Percentiles rank a stretch among this genome's conserved stretches.
phyloP scores from a whole-genome alignment of 495 filamentous ascomycete genomes.

The Penicillium manginii region DNA sequence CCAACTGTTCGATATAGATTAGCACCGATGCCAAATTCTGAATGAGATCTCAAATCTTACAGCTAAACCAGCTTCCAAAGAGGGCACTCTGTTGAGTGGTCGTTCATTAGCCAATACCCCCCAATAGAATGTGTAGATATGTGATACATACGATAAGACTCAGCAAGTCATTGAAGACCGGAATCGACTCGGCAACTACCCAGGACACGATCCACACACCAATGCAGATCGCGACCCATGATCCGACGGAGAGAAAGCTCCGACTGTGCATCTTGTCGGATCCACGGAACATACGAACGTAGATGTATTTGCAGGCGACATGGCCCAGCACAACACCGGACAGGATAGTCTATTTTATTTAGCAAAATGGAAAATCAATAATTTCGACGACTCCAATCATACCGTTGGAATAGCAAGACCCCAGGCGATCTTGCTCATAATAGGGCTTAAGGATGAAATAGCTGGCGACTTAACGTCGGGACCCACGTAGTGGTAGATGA shows the following conservation, averaged over 20 bases:
- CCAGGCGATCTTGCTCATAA: conserved; percentile 71
- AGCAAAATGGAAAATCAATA: conserved; percentile 1
- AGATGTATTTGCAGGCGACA: conserved; percentile 65
- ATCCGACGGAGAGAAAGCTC: conserved; percentile 46
- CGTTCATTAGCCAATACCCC: conserved; percentile 10
- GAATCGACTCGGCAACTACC: conserved; percentile 73
- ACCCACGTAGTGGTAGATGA: conserved; percentile 76
- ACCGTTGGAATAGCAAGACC: conserved; percentile 75
- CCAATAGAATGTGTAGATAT: background rate
- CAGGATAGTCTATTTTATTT: conserved; percentile 31
- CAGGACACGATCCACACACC: conserved; percentile 65
- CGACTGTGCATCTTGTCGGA: conserved; percentile 60
- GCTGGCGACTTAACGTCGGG: conserved; percentile 69
- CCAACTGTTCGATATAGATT: conserved; percentile 27
- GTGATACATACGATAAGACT: conserved; percentile 41
- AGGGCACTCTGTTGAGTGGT: conserved; percentile 33
- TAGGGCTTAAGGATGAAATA: conserved; percentile 61
- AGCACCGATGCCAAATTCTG: background rate
- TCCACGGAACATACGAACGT: conserved; percentile 61
- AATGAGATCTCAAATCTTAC: conserved; percentile 18
- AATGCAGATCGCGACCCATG: conserved; percentile 63
- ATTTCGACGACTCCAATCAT: conserved; percentile 5
- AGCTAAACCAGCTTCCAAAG: conserved; percentile 49
- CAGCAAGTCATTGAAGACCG: conserved; percentile 70
- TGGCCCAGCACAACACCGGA: conserved; percentile 63